These are phyloP conservation scores for Quercus parvula DNA, from an alignment of 306 rosid genomes.

Conservation along the genomic window DNA sequence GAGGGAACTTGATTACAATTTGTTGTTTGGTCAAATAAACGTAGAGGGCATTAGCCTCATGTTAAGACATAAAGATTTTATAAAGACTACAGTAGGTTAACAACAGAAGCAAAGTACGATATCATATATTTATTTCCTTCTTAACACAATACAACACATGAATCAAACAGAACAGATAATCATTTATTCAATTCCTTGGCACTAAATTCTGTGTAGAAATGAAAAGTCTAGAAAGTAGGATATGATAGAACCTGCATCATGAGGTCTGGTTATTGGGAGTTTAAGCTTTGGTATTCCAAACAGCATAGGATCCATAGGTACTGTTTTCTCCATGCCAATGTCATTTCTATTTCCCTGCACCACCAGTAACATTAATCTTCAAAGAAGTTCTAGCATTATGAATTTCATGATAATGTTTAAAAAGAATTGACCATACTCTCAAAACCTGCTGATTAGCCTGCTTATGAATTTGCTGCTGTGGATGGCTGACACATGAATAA, in stretches of 20 bases:
- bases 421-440: constrained; percentile 11
- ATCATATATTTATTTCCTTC: not conserved
- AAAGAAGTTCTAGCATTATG: constrained; percentile 5
- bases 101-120: not conserved
- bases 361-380: constrained; percentile 10
- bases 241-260: constrained; percentile 36
- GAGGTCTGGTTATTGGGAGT: constrained; percentile 14
- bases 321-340: constrained; percentile 17
- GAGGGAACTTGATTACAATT: not conserved
- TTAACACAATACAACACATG: not conserved
- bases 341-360: constrained; percentile 31
- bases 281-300: constrained; percentile 10
- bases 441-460: constrained; percentile 17
- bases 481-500: constrained; percentile 30
- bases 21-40: not conserved
- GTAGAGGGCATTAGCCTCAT: not conserved
- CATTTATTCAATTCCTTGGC: not conserved
- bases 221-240: constrained; percentile 11
- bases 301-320: constrained; percentile 1
- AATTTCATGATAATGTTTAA: constrained; percentile 5
- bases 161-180: not conserved
- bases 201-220: not conserved
- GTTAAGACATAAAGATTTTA: not conserved
- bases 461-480: constrained; percentile 9
- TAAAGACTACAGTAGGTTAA: not conserved